Evolutionary conservation across 2,329 filamentous ascomycete genomes (phyloP), one percentile per base, ranked within the genome.

Genomic region (Exutisphaerella laricina): DNA sequence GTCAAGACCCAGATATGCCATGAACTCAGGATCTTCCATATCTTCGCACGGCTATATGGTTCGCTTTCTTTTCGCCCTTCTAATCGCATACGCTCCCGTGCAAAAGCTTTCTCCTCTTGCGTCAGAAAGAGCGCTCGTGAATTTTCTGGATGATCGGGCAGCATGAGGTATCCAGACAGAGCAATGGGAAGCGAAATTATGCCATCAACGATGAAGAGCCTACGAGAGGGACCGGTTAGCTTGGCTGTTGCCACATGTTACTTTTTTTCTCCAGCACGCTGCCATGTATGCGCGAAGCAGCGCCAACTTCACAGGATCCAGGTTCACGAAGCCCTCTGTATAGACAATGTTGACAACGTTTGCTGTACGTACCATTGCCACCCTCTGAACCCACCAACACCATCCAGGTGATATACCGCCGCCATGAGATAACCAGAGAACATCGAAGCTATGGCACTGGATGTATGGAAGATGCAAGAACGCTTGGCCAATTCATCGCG

Each of bases 1-100:
- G 71, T 71, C 1, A 85, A 64, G 0, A 72, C 51, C 42, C 79
- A 84, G 2, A 84, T 76, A 48, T 80, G 80, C 80, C 80, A 84
- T 4, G 73, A 76, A 0, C 68, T 67, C 43, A 83, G 74, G 12
- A 84, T 82, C 31, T 50, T 53, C 16, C 33, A 36, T 28, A 84
- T 54, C 60, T 80, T 82, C 2, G 62, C 57, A 39, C 62, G 66
- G 1, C 70, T 74, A 49, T 72, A 74, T 1, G 70, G 69, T 32
- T 63, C 58, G 39, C 70, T 58, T 16, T 65, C 58, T 39, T 66
- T 58, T 2, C 73, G 64, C 4, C 73, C 73, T 57, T 75, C 72
- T 1, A 69, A 55, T 43, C 69, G 47, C 72, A 77, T 76, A 20
- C 74, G 60, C 45, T 69, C 70, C 38, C 67, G 62, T 1, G 70